Base-by-base conservation (phyloP, 306 rosid genomes). In the Vigna nakashimae region DNA sequence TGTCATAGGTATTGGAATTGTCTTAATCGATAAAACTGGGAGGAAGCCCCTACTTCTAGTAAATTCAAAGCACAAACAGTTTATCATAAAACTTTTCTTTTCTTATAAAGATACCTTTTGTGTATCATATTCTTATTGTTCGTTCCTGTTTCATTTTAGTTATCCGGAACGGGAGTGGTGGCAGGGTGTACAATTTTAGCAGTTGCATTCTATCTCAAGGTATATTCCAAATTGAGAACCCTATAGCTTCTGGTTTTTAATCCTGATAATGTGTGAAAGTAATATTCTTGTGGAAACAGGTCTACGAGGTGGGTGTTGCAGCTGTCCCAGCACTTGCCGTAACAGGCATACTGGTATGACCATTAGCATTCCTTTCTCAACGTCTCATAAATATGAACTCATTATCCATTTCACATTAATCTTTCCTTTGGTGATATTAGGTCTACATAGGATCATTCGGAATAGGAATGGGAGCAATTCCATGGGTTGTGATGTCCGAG, bases 401-500 rank as follows among this genome's bases (percentile, higher is more conserved):
- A 69, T 59, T 45, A 45, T 42, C 62, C 58, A 49, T 60, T 15
- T 73, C 26, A 50, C 18, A 64, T 45, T 62, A 60, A 68, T 36
- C 10, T 22, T 40, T 16, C 28, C 57, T 51, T 49, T 80, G 69
- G 24, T 82, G 82, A 73, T 80, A 42, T 79, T 74, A 95, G 98
- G 66, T 92, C 65, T 91, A 89, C 62, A 86, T 92, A 74, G 95
- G 83, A 83, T 74, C 95, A 16, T 92, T 92, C 85, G 92, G 97
- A 64, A 52, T 80, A 14, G 98, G 98, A 83, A 92, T 92, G 97
- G 98, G 97, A 78, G 90, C 97, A 50, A 87, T 95, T 87, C 98
- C 98, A 74, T 92, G 98, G 98, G 89, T 95, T 73, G 88, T 95
- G 50, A 95, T 95, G 98, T 92, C 98, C 1, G 98, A 95, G 97